A percentile compares a stretch with the other conserved stretches of the same genome.
Conservation (phyloP, 2,329 filamentous ascomycete species). For the Fusarium paranaense region DNA sequence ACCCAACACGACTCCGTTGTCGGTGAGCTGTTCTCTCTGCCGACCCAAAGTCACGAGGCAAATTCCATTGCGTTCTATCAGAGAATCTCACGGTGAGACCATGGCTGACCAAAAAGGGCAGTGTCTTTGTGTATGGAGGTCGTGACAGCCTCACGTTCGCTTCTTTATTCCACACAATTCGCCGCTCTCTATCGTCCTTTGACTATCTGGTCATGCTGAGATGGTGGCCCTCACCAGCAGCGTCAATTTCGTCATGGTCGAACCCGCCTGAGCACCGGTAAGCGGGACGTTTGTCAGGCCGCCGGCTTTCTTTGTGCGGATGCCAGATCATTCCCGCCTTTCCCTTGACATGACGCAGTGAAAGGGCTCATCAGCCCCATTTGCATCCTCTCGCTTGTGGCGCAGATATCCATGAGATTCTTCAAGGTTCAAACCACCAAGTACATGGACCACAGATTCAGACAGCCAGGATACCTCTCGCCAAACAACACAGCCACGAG, state of each 20-base stretch:
- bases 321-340: slow-evolving; percentile 13
- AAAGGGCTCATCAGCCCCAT: slow-evolving; percentile 15
- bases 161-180: slow-evolving; percentile 18
- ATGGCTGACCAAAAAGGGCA: slow-evolving; percentile 18
- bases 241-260: slow-evolving; percentile 35
- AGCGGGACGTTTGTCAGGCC: slow-evolving; percentile 4
- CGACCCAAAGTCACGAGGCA: not conserved
- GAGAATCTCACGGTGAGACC: slow-evolving; percentile 23
- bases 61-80: slow-evolving; percentile 10
- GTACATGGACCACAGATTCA: slow-evolving; percentile 5
- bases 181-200: slow-evolving; percentile 10
- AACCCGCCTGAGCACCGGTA: slow-evolving; percentile 28
- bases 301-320: not conserved
- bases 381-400: slow-evolving; percentile 4
- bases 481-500: slow-evolving; percentile 27
- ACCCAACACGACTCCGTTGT: not conserved
- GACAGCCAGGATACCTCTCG: slow-evolving; percentile 16
- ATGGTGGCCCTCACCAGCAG: slow-evolving; percentile 6
- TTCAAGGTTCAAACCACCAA: not conserved
- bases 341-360: slow-evolving; percentile 23
- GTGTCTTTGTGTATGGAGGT: slow-evolving; percentile 22
- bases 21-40: not conserved
- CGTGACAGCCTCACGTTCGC: slow-evolving; percentile 40
- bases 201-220: slow-evolving; percentile 27
- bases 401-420: slow-evolving; percentile 13